phyloP scores from a whole-genome alignment of 1,284 basidiomycete genomes.

The Exobasidium cylindrosporum region DNA sequence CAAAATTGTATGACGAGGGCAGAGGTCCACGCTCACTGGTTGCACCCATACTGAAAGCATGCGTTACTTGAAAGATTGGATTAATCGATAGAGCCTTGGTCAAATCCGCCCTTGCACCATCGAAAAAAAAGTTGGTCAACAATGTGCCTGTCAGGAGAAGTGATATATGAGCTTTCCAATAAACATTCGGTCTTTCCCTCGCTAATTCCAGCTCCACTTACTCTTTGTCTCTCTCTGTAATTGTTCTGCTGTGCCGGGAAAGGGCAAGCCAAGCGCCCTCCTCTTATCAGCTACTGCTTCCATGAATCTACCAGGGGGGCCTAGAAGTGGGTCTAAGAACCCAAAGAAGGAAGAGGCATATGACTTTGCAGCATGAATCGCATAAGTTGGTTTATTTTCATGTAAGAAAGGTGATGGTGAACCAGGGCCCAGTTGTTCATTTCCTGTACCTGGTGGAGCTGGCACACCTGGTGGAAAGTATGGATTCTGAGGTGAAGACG shows the following conservation, averaged over 20 bases:
- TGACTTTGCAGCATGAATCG: slow-evolving; percentile 2
- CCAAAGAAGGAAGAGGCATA: slow-evolving; percentile 19
- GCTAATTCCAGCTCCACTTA: slow-evolving; percentile 55
- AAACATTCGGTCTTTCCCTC: slow-evolving; percentile 58
- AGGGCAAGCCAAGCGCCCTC: slow-evolving; percentile 42
- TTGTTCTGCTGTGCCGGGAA: slow-evolving; percentile 50
- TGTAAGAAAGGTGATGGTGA: slow-evolving; percentile 15
- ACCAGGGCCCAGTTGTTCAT: slow-evolving; percentile 13
- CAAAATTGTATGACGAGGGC: slow-evolving; percentile 81
- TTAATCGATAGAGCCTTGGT: slow-evolving; percentile 88
- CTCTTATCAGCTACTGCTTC: slow-evolving; percentile 34
- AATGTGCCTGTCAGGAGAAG: slow-evolving; percentile 62
- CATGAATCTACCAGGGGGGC: slow-evolving; percentile 31
- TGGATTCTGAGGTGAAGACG: not conserved
- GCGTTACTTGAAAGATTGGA: slow-evolving; percentile 96
- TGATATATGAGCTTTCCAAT: slow-evolving; percentile 58
- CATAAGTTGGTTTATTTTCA: slow-evolving; percentile 17
- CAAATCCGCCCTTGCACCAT: slow-evolving; percentile 92
- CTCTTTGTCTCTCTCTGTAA: slow-evolving; percentile 58
- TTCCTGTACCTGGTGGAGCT: slow-evolving; percentile 9
- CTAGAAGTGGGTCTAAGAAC: slow-evolving; percentile 34
- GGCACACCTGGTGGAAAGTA: slow-evolving; percentile 16
- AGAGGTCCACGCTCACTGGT: slow-evolving; percentile 28
- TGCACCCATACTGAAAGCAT: slow-evolving; percentile 82
- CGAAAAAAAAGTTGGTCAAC: slow-evolving; percentile 91